Evolutionary conservation across 257 asterid species (phyloP).

Genomic region (Solanum medicagineum): DNA sequence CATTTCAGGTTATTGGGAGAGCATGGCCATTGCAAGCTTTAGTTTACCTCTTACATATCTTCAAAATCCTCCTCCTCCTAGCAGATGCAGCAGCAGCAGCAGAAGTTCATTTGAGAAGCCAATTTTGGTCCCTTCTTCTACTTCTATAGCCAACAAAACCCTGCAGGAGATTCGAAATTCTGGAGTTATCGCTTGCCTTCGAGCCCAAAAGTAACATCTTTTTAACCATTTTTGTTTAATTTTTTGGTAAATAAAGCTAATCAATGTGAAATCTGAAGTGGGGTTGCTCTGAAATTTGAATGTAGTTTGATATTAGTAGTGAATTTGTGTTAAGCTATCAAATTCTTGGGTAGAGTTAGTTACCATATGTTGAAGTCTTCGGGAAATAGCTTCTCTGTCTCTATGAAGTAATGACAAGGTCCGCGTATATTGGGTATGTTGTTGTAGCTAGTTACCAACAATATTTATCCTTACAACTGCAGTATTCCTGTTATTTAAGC

Average conservation of each 20-base stretch:
- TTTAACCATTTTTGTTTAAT: not conserved
- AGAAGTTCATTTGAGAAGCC: not conserved
- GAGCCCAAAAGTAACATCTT: conserved; percentile 45
- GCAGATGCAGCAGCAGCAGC: not conserved
- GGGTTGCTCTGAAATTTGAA: not conserved
- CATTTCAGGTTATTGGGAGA: not conserved
- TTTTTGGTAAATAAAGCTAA: not conserved
- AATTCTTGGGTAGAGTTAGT: not conserved
- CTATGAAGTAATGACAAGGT: too few relatives aligned
- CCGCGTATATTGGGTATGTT: too few relatives aligned
- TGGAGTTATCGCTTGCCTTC: conserved; percentile 76
- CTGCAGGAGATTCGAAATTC: conserved; percentile 44
- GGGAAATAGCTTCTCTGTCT: too few relatives aligned
- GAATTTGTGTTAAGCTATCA: not conserved
- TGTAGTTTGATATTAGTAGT: not conserved
- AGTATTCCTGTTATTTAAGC: not conserved
- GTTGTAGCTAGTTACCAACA: too few relatives aligned
- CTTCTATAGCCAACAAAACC: conserved; percentile 25
- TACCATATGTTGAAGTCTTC: not conserved
- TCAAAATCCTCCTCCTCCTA: not conserved
- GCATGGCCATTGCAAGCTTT: not conserved
- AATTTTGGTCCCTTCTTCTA: not conserved
- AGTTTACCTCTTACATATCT: not conserved
- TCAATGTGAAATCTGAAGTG: not conserved
- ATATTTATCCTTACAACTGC: not conserved